Evolutionary conservation across 371 early-diverging fungal genomes (phyloP).

Genomic region (Syncephalastrum contaminatum): DNA sequence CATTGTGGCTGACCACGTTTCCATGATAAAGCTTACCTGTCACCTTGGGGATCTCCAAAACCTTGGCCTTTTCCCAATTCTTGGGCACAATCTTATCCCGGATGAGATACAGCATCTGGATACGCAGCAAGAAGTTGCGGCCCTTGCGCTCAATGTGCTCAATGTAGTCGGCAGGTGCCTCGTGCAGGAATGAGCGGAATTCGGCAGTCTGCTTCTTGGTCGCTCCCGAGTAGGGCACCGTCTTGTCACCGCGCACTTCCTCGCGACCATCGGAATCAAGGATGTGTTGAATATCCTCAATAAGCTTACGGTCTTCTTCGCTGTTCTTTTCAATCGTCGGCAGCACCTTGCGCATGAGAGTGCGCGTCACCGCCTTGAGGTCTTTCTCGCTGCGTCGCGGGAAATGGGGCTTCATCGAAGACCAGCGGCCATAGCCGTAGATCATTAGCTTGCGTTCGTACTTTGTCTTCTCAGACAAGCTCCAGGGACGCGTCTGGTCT

Average conservation of each 20-base stretch:
- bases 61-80: slow-evolving; percentile 48
- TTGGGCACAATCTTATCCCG: slow-evolving; percentile 62
- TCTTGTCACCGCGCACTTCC: slow-evolving; percentile 31
- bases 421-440: slow-evolving; percentile 80
- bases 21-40: slow-evolving; percentile 27
- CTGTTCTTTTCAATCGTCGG: slow-evolving; percentile 34
- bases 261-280: slow-evolving; percentile 32
- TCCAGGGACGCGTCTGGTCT: slow-evolving; percentile 64
- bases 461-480: slow-evolving; percentile 71
- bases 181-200: slow-evolving; percentile 65
- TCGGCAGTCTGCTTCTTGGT: slow-evolving; percentile 61
- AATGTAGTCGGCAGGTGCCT: slow-evolving; percentile 70
- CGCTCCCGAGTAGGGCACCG: slow-evolving; percentile 63
- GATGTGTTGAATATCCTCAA: slow-evolving; percentile 44
- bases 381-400: slow-evolving; percentile 61
- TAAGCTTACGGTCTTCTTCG: slow-evolving; percentile 46
- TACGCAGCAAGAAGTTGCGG: slow-evolving; percentile 72
- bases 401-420: slow-evolving; percentile 58
- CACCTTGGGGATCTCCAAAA: slow-evolving; percentile 52
- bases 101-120: slow-evolving; percentile 75
- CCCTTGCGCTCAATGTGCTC: slow-evolving; percentile 73
- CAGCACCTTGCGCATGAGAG: slow-evolving; percentile 34
- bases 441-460: slow-evolving; percentile 85
- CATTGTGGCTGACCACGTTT: neutral
- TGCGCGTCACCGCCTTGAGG: slow-evolving; percentile 53